Evolutionary conservation across 805 yeast species (phyloP).

Genomic region (Saccharomycopsis lassenensis): DNA sequence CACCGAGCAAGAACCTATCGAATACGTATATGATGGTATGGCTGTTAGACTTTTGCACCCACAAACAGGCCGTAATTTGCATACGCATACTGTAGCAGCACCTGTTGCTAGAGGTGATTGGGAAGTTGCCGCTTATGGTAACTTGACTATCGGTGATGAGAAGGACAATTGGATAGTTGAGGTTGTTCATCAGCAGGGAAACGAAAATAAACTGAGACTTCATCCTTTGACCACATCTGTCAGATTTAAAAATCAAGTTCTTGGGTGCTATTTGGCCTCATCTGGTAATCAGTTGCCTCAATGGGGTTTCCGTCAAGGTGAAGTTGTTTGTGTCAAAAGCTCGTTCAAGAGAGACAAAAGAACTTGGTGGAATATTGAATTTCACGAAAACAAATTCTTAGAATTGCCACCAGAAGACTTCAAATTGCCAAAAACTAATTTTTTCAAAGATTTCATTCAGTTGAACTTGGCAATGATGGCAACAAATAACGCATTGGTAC

Average conservation of each 20-base stretch:
- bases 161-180: slow-evolving; percentile 75
- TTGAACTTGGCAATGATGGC: slow-evolving; percentile 83
- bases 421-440: slow-evolving; percentile 62
- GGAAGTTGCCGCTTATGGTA: slow-evolving; percentile 71
- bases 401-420: slow-evolving; percentile 52
- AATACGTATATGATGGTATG: slow-evolving; percentile 45
- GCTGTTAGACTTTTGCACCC: slow-evolving; percentile 52
- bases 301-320: slow-evolving; percentile 99
- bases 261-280: slow-evolving; percentile 80
- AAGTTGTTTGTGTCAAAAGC: slow-evolving; percentile 66
- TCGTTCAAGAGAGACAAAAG: slow-evolving; percentile 69
- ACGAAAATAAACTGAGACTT: slow-evolving; percentile 40
- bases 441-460: slow-evolving; percentile 65
- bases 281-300: slow-evolving; percentile 75
- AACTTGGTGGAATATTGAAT: slow-evolving; percentile 83
- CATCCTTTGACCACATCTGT: slow-evolving; percentile 82
- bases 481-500: slow-evolving; percentile 70
- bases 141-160: slow-evolving; percentile 49
- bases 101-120: slow-evolving; percentile 43
- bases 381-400: slow-evolving; percentile 47
- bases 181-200: slow-evolving; percentile 46
- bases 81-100: slow-evolving; percentile 57
- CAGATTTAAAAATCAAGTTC: slow-evolving; percentile 53
- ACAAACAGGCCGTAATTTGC: slow-evolving; percentile 53
- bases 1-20: slow-evolving; percentile 20